phyloP scores from a whole-genome alignment of 768 basidiomycete genomes.

The Phylloporus rhodoxanthus region DNA sequence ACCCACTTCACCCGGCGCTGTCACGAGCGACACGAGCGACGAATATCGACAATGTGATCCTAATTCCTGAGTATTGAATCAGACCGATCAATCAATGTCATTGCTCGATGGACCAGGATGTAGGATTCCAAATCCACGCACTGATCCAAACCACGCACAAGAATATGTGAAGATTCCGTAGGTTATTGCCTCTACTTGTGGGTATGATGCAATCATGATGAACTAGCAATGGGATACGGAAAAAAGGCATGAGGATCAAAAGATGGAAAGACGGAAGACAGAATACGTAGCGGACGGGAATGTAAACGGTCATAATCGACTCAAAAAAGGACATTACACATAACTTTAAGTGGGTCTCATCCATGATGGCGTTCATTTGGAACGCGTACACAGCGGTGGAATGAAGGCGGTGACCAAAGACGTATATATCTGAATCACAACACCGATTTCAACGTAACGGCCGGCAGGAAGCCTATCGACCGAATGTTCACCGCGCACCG shows the following conservation, averaged over 20 bases:
- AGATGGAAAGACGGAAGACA: not conserved
- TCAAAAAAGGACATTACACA: not conserved
- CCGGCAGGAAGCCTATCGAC: not conserved
- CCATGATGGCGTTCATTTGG: not conserved
- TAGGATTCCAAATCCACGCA: not conserved
- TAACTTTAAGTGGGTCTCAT: not conserved
- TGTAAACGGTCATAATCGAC: not conserved
- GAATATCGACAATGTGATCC: not conserved
- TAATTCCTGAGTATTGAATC: too few species aligned
- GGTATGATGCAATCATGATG: not conserved
- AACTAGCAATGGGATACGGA: not conserved
- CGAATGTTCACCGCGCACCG: slow-evolving; percentile 16
- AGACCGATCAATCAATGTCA: not conserved
- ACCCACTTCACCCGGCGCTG: not conserved
- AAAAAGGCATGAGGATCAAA: not conserved
- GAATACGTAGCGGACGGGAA: not conserved
- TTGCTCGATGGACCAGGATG: not conserved
- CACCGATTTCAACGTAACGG: not conserved
- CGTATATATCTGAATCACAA: not conserved
- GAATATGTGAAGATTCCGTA: not conserved
- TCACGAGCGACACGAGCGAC: not conserved
- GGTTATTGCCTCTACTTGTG: not conserved
- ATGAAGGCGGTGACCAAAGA: not conserved
- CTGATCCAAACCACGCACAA: not conserved
- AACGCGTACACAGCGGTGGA: not conserved